phyloP scores from a whole-genome alignment of 176 grass and related monocot species.

The Themeda triandra region DNA sequence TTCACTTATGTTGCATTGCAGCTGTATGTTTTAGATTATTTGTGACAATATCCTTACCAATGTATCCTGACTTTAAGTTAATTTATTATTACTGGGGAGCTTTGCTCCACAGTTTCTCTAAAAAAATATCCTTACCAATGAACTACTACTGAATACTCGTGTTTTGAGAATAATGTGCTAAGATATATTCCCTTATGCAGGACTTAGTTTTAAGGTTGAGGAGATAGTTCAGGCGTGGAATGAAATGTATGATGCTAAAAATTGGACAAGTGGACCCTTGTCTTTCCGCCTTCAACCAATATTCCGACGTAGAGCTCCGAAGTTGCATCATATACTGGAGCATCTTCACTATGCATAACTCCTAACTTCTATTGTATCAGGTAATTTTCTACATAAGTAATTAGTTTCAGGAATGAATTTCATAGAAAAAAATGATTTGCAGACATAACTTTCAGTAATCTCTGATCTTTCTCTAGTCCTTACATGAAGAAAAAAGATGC shows the following conservation, averaged over 20 bases:
- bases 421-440: background rate
- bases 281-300: slow-evolving; percentile 55
- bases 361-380: slow-evolving; percentile 16
- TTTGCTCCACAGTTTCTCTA: no score
- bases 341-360: slow-evolving; percentile 50
- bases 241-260: slow-evolving; percentile 74
- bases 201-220: slow-evolving; percentile 69
- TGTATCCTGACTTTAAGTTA: no score
- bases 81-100: no score
- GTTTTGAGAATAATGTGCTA: slow-evolving; percentile 8
- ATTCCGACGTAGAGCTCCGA: slow-evolving; percentile 57
- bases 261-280: slow-evolving; percentile 46
- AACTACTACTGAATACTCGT: background rate
- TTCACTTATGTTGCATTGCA: background rate
- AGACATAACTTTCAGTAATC: background rate
- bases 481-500: background rate
- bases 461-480: background rate
- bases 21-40: background rate
- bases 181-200: slow-evolving; percentile 44
- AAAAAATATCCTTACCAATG: background rate
- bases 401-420: background rate
- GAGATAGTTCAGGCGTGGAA: slow-evolving; percentile 77
- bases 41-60: background rate
- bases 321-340: slow-evolving; percentile 60
- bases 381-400: slow-evolving; percentile 37